These are phyloP conservation scores for Stenogyne calaminthoides DNA, from an alignment of 305 asterid genomes.

Conservation along the genomic window DNA sequence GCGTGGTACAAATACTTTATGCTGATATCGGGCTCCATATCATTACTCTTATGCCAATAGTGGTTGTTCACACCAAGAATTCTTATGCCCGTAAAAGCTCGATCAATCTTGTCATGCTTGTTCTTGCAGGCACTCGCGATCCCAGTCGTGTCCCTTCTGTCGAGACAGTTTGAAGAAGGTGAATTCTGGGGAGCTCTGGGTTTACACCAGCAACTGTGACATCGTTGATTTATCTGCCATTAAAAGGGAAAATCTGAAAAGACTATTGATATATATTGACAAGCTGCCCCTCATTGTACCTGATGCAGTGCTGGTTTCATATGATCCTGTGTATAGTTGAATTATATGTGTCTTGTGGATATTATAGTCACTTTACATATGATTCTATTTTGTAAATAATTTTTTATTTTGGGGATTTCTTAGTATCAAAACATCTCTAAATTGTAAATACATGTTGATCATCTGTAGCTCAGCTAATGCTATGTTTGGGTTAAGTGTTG, in stretches of 20 bases:
- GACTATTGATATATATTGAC: conserved; percentile 44
- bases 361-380: conserved; percentile 1
- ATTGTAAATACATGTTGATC: conserved; percentile 17
- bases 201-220: conserved; percentile 48
- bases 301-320: conserved; percentile 34
- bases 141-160: conserved; percentile 56
- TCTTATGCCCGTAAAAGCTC: not conserved
- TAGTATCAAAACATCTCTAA: not conserved
- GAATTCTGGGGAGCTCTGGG: conserved; percentile 57
- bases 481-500: not conserved
- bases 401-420: not conserved
- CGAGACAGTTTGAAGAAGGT: conserved; percentile 51
- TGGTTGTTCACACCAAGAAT: not conserved
- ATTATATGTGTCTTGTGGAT: not conserved
- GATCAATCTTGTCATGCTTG: not conserved
- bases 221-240: conserved; percentile 42
- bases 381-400: conserved; percentile 19
- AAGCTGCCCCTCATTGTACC: conserved; percentile 47
- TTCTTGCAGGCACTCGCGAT: conserved; percentile 41
- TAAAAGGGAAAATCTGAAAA: conserved; percentile 48
- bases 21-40: too few relatives aligned
- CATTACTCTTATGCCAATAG: not conserved
- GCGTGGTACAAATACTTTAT: too few relatives aligned
- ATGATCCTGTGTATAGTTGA: conserved; percentile 37
- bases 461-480: not conserved